Evolutionary conservation across 805 yeast species (phyloP).

Genomic region (Starmerella apicola): DNA sequence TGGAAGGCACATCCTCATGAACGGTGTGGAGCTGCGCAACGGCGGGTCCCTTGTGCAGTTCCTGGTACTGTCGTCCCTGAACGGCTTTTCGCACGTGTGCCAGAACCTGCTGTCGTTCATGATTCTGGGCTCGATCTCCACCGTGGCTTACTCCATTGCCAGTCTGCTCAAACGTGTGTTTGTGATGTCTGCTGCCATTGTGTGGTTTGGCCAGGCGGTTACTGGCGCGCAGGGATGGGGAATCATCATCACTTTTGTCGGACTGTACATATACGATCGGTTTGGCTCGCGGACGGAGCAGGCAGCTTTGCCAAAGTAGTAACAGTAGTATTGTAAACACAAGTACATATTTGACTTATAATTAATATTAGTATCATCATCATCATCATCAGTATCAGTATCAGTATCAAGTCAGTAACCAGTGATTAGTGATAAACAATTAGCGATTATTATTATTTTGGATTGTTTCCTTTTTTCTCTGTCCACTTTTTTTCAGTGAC

Average conservation of each 20-base stretch:
- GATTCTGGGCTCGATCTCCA: constrained; percentile 65
- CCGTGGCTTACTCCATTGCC: constrained; percentile 78
- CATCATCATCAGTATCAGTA: too few relatives aligned
- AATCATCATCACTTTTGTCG: constrained; percentile 30
- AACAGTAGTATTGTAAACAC: too few relatives aligned
- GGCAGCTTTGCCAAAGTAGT: too few relatives aligned
- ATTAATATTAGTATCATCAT: not conserved
- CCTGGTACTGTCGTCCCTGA: constrained; percentile 37
- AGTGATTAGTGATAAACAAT: too few relatives aligned
- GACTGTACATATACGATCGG: constrained; percentile 32
- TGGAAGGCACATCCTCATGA: constrained; percentile 23
- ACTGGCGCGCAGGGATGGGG: constrained; percentile 32
- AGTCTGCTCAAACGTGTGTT: constrained; percentile 81
- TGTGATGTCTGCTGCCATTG: constrained; percentile 64
- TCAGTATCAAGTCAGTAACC: too few relatives aligned
- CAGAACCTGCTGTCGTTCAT: constrained; percentile 77
- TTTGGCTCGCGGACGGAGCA: constrained; percentile 25
- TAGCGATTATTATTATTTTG: too few relatives aligned
- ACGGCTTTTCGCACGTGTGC: constrained; percentile 64
- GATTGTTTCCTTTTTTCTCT: too few relatives aligned
- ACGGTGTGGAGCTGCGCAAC: constrained; percentile 14
- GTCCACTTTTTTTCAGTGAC: too few relatives aligned
- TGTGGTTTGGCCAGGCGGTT: constrained; percentile 41
- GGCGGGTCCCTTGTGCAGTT: constrained; percentile 32
- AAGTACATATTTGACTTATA: not conserved